phyloP scores from a whole-genome alignment of 1,139 yeast species.

The Dujonia santamariae region DNA sequence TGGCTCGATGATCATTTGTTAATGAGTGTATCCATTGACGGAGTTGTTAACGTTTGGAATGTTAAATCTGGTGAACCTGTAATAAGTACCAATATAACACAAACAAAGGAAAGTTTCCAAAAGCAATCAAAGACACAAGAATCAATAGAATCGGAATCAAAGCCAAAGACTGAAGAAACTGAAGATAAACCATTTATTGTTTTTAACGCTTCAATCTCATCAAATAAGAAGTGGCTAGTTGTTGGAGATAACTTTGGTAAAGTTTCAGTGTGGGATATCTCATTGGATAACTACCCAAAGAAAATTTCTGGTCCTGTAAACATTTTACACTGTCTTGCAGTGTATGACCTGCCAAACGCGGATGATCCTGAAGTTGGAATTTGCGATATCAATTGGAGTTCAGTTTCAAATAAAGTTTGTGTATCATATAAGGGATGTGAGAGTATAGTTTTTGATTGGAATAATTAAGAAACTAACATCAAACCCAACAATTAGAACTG shows the following conservation, averaged over 20 bases:
- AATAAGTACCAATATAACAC: slow-evolving; percentile 23
- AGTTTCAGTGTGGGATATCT: slow-evolving; percentile 52
- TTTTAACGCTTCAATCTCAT: slow-evolving; percentile 51
- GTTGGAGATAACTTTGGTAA: slow-evolving; percentile 64
- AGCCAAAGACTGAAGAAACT: slow-evolving; percentile 16
- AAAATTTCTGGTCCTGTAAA: slow-evolving; percentile 4
- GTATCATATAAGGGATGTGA: slow-evolving; percentile 43
- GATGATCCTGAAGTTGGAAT: slow-evolving; percentile 23
- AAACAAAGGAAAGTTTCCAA: slow-evolving; percentile 19
- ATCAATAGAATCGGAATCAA: slow-evolving; percentile 10
- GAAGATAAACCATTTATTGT: slow-evolving; percentile 44
- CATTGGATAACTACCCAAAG: slow-evolving; percentile 13
- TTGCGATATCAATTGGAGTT: slow-evolving; percentile 45
- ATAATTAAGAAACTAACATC: no score
- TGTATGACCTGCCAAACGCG: slow-evolving; percentile 8
- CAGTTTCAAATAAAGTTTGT: slow-evolving; percentile 27
- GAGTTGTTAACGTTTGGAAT: slow-evolving; percentile 70
- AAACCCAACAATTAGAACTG: slow-evolving; percentile 1
- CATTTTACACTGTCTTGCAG: slow-evolving; percentile 5
- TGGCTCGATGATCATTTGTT: slow-evolving; percentile 46
- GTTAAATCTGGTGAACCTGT: slow-evolving; percentile 35
- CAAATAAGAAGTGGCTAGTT: slow-evolving; percentile 48
- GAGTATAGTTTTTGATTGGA: slow-evolving; percentile 35
- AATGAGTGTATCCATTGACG: slow-evolving; percentile 59
- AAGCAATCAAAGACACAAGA: slow-evolving; percentile 13